Evolutionary conservation across 352 stramenopile genomes (phyloP).

Genomic region (Phytophthora sojae): DNA sequence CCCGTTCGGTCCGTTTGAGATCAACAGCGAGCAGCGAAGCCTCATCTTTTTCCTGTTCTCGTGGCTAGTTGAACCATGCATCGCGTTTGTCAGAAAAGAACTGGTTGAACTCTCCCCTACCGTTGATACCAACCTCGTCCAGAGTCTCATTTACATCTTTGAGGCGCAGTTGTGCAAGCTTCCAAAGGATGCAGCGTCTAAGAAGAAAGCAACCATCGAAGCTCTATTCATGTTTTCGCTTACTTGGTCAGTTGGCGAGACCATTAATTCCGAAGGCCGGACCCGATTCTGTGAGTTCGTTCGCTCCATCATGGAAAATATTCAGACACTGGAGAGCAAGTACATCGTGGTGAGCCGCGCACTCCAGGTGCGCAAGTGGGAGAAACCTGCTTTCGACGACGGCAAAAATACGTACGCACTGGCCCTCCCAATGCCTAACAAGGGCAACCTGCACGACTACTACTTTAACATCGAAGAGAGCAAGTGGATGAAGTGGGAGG

Average conservation of each 20-base stretch:
- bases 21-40: slow-evolving; percentile 75
- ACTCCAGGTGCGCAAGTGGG: slow-evolving; percentile 86
- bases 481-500: slow-evolving; percentile 94
- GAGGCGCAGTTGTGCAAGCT: slow-evolving; percentile 82
- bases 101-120: slow-evolving; percentile 88
- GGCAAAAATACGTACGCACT: slow-evolving; percentile 63
- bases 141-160: slow-evolving; percentile 89
- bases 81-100: slow-evolving; percentile 91
- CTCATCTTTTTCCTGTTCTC: slow-evolving; percentile 84
- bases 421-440: slow-evolving; percentile 60
- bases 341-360: slow-evolving; percentile 80
- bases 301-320: slow-evolving; percentile 78
- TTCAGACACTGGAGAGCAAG: slow-evolving; percentile 71
- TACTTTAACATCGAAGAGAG: slow-evolving; percentile 83
- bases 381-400: slow-evolving; percentile 73
- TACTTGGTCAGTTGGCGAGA: slow-evolving; percentile 92
- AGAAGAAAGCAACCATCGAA: slow-evolving; percentile 75
- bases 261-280: slow-evolving; percentile 72
- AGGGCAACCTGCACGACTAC: slow-evolving; percentile 88
- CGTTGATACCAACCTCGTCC: slow-evolving; percentile 91
- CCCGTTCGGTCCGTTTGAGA: slow-evolving; percentile 63
- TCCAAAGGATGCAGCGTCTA: slow-evolving; percentile 71
- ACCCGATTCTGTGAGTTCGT: slow-evolving; percentile 87
- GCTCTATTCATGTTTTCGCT: slow-evolving; percentile 92
- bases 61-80: slow-evolving; percentile 91